These are phyloP conservation scores for Punica granatum DNA, from an alignment of 345 rosid species.

Conservation along the genomic window DNA sequence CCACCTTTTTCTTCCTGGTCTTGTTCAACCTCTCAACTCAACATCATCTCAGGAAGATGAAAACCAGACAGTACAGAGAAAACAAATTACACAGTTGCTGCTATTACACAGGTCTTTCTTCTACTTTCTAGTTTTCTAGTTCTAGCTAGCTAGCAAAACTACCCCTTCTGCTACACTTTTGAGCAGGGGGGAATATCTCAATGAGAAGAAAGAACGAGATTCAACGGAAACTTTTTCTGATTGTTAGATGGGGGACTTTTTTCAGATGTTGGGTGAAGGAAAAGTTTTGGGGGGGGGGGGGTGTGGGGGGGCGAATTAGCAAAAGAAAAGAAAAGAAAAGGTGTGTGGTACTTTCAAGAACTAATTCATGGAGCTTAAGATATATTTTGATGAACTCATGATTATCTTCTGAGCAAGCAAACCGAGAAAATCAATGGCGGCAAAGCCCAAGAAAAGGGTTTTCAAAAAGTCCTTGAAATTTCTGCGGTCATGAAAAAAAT, in stretches of 20 bases:
- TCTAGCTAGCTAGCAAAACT: neutral
- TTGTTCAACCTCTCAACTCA: neutral
- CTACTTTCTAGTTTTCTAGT: too few species aligned
- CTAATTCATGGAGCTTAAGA: neutral
- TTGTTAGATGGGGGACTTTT: neutral
- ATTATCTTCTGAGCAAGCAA: neutral
- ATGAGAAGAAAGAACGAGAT: neutral
- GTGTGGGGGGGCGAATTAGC: too few species aligned
- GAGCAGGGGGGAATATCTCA: neutral
- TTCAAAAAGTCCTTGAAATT: neutral
- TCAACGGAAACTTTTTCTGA: neutral
- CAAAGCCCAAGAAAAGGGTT: neutral
- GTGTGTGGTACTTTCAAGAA: neutral
- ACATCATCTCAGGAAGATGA: neutral
- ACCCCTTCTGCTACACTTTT: neutral
- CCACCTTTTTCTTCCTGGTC: neutral
- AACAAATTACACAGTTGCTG: neutral
- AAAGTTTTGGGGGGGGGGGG: too few species aligned
- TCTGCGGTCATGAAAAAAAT: neutral
- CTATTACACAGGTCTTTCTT: neutral
- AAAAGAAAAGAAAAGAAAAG: neutral
- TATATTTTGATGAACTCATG: neutral
- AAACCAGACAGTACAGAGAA: neutral
- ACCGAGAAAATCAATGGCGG: neutral
- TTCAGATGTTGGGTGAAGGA: neutral